Evolutionary conservation across 352 stramenopile species (phyloP).

Genomic region (Pythium periplocum): DNA sequence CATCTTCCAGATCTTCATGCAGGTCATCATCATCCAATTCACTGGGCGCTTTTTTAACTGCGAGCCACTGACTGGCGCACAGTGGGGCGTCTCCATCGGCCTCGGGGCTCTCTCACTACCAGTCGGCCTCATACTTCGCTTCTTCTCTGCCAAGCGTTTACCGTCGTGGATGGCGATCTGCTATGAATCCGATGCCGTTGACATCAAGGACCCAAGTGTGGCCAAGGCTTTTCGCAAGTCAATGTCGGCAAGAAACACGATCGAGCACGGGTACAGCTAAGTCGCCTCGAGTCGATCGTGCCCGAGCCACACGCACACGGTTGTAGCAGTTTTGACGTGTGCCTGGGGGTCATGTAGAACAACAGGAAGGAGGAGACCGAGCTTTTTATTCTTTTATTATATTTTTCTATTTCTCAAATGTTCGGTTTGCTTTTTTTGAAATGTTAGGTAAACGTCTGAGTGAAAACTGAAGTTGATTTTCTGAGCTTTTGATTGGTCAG

Average conservation of each 20-base stretch:
- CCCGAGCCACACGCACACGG: too few species aligned
- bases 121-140: conserved; percentile 42
- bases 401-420: too few species aligned
- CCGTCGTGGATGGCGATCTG: conserved; percentile 55
- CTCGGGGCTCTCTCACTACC: conserved; percentile 42
- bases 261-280: conserved; percentile 8
- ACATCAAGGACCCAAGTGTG: conserved; percentile 19
- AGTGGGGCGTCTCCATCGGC: conserved; percentile 58
- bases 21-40: conserved; percentile 94
- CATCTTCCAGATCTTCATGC: conserved; percentile 86
- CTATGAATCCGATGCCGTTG: conserved; percentile 37
- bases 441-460: too few species aligned
- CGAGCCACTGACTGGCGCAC: conserved; percentile 24
- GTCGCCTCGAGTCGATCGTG: neutral
- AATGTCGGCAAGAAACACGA: conserved; percentile 21
- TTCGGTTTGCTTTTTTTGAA: too few species aligned
- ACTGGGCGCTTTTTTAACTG: conserved; percentile 84
- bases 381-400: too few species aligned
- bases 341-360: too few species aligned
- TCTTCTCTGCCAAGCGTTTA: conserved; percentile 39
- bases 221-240: conserved; percentile 28
- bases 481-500: too few species aligned
- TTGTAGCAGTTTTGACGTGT: too few species aligned
- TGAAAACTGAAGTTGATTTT: too few species aligned
- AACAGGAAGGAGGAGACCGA: too few species aligned